phyloP scores from a whole-genome alignment of 805 yeast species.

The Cyberlindnera mrakii region DNA sequence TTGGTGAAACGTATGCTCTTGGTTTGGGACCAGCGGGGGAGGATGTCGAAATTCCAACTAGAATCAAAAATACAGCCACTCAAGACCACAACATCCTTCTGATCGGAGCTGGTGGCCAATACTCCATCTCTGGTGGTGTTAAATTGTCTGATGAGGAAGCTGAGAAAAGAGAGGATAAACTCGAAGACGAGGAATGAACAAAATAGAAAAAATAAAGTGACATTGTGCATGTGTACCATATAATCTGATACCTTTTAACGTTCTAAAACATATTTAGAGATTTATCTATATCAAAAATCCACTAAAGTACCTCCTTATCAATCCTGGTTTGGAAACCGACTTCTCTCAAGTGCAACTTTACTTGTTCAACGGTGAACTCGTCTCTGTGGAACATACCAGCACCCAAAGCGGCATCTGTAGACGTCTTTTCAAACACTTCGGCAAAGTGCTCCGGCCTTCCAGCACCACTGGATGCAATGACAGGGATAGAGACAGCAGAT shows the following conservation, averaged over 20 bases:
- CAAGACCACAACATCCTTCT: constrained; percentile 62
- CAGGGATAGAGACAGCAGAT: constrained; percentile 75
- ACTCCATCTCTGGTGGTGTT: constrained; percentile 81
- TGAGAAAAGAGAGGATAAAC: constrained; percentile 40
- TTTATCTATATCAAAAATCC: not conserved
- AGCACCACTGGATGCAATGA: constrained; percentile 97
- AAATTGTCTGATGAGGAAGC: constrained; percentile 33
- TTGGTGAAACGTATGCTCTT: constrained; percentile 93
- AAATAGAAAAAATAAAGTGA: not conserved
- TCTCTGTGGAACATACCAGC: constrained; percentile 98
- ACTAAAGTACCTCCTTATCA: constrained; percentile 29
- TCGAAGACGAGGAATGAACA: constrained; percentile 41
- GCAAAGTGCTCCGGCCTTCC: constrained; percentile 88
- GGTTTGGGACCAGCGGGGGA: constrained; percentile 89
- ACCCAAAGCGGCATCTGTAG: constrained; percentile 94
- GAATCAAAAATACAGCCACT: constrained; percentile 92
- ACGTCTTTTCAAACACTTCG: constrained; percentile 77
- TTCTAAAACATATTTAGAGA: not conserved
- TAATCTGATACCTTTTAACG: not conserved
- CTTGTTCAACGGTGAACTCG: constrained; percentile 82
- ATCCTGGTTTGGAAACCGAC: constrained; percentile 71
- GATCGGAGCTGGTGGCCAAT: constrained; percentile 96
- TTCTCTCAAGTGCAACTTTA: constrained; percentile 58
- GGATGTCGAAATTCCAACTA: constrained; percentile 82
- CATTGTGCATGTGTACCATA: not conserved